These are phyloP conservation scores for Fusarium foetens DNA, from an alignment of 2,329 filamentous ascomycete genomes.

Conservation along the genomic window DNA sequence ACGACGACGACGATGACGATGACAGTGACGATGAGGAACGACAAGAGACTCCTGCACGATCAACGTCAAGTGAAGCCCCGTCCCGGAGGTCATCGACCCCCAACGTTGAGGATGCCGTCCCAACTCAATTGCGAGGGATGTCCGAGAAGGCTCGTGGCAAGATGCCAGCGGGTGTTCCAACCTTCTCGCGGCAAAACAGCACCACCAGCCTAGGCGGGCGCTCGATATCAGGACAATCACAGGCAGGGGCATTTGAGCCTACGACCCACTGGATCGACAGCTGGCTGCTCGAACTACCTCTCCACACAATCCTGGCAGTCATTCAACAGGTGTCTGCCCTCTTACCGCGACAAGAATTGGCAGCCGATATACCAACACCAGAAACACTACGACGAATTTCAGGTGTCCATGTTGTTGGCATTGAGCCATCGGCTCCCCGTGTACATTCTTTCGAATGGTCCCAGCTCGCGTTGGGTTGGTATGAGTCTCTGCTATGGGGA, in stretches of 20 bases:
- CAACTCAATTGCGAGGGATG: slow-evolving; percentile 87
- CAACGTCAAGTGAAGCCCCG: slow-evolving; percentile 71
- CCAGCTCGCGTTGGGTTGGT: slow-evolving; percentile 89
- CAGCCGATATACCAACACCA: slow-evolving; percentile 55
- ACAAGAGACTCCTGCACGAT: slow-evolving; percentile 67
- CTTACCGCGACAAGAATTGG: slow-evolving; percentile 62
- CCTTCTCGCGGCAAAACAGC: slow-evolving; percentile 91
- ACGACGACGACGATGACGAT: slow-evolving; percentile 64
- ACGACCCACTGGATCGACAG: slow-evolving; percentile 88
- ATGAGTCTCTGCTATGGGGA: slow-evolving; percentile 93
- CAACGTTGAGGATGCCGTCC: slow-evolving; percentile 79
- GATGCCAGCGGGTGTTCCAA: slow-evolving; percentile 84
- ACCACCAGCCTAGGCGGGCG: slow-evolving; percentile 80
- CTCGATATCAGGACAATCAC: slow-evolving; percentile 66
- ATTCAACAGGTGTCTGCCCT: slow-evolving; percentile 73
- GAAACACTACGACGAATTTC: slow-evolving; percentile 66
- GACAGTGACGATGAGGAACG: slow-evolving; percentile 60
- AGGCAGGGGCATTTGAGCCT: slow-evolving; percentile 76
- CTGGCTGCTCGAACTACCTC: slow-evolving; percentile 90
- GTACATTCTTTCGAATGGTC: slow-evolving; percentile 97
- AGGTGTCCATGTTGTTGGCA: slow-evolving; percentile 71
- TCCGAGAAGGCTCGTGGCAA: slow-evolving; percentile 97
- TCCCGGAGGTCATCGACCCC: slow-evolving; percentile 75
- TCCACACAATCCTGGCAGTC: slow-evolving; percentile 85
- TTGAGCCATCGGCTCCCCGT: slow-evolving; percentile 78